Base-by-base conservation (phyloP, 2,329 filamentous ascomycete species). In the Alternaria sp. region DNA sequence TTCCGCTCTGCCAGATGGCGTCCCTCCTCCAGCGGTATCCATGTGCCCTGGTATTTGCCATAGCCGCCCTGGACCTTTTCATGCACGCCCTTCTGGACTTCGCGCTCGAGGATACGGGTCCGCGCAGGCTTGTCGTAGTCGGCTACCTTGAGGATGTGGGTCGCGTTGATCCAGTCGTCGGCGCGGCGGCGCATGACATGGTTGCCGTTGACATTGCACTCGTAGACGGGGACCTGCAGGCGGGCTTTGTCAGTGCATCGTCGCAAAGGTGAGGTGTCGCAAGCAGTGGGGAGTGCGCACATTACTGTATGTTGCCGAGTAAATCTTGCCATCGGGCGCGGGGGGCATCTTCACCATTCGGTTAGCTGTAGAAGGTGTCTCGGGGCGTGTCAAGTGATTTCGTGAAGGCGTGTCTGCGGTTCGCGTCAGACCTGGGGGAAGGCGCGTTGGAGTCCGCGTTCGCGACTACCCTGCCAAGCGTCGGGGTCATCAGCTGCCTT, bases 131-230 rank as follows among this genome's bases (percentile, higher is more conserved):
- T 99, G 81, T 99, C 96, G 77, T 97, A 97, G 60, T 95, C 95
- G 66, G 96, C 96, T 44, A 96, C 93, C 78, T 99, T 99, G 53
- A 99, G 84, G 64, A 99, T 98, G 78, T 99, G 96, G 58, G 96
- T 99, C n/a, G 96, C 96, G 85, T 99, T 99, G 83, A 99, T 96
- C 94, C 95, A 99, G 81, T 98, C 90, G 80, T 99, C 96, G 57
- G 89, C 88, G 64, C 95, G 90, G 55, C 96, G 89, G 80, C 96
- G 91, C 96, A 99, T 99, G 69, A 98, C 92, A 92, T 97, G 93
- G 78, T 96, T 93, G 70, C 85, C 86, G 37, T 90, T 93, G 73
- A 97, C 90, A 79, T 96, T 94, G 82, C 89, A 96, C 78, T 98
- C 96, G 79, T 96, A 97, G 11, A 98, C 95, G 37, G 95, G 95